Evolutionary conservation across 2,329 filamentous ascomycete species (phyloP).

Genomic region (Verticillium alfalfae): DNA sequence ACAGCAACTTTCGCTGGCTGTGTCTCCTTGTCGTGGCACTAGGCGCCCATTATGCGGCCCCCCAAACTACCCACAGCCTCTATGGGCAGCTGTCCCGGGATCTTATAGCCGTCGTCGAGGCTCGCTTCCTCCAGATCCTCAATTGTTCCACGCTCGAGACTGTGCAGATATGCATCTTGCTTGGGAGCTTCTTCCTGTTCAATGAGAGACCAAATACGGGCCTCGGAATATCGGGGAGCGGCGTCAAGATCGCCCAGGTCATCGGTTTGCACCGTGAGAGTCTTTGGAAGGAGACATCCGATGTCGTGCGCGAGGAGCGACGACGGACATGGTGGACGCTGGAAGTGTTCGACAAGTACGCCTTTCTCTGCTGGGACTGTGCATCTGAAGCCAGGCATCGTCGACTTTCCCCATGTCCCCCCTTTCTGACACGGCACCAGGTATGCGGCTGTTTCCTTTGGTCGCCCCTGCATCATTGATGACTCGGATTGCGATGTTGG

Average conservation of each 20-base stretch:
- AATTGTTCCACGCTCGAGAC: conserved; percentile 4
- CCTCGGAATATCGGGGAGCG: conserved; percentile 4
- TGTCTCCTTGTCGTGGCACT: conserved; percentile 4
- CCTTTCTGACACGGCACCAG: not conserved
- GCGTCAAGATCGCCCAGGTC: conserved; percentile 7
- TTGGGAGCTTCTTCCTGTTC: conserved; percentile 5
- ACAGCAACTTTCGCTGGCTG: conserved; percentile 5
- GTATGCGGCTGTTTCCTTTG: conserved; percentile 5
- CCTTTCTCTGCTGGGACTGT: too few species aligned
- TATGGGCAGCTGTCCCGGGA: conserved; percentile 1
- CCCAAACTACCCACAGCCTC: not conserved
- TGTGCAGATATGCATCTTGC: conserved; percentile 4
- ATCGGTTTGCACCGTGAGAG: conserved; percentile 5
- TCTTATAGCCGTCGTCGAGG: conserved; percentile 1
- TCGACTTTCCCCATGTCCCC: not conserved
- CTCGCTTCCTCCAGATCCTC: conserved; percentile 1
- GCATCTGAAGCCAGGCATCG: too few species aligned
- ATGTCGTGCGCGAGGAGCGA: not conserved
- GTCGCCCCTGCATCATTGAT: conserved; percentile 4
- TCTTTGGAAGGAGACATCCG: conserved; percentile 1
- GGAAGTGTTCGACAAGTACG: conserved; percentile 7
- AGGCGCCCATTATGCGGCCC: conserved; percentile 1
- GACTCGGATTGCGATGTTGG: conserved; percentile 4
- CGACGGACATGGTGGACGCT: conserved; percentile 6
- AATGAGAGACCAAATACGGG: conserved; percentile 5